These are phyloP conservation scores for Amesomyces nigricolor DNA, from an alignment of 2,329 filamentous ascomycete genomes.

Conservation along the genomic window DNA sequence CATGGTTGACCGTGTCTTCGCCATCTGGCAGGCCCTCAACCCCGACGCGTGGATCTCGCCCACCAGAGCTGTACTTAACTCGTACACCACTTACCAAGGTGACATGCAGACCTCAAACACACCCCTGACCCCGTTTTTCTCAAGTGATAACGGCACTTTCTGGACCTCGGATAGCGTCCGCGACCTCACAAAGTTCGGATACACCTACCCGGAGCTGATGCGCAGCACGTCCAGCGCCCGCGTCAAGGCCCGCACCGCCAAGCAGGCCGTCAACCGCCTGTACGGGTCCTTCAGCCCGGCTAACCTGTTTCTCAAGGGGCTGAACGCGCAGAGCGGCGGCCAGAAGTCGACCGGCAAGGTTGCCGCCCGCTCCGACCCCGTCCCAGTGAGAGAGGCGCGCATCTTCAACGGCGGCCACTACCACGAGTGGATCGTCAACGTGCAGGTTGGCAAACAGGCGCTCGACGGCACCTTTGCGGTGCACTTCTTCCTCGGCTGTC, in stretches of 20 bases:
- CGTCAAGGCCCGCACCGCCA: constrained; percentile 37
- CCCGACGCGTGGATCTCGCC: constrained; percentile 61
- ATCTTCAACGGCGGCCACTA: constrained; percentile 40
- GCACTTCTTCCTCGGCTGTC: constrained; percentile 61
- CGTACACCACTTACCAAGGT: constrained; percentile 54
- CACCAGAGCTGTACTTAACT: constrained; percentile 48
- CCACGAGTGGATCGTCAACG: constrained; percentile 63
- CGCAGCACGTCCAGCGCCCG: constrained; percentile 31
- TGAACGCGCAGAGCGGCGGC: constrained; percentile 9
- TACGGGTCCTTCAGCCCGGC: constrained; percentile 48
- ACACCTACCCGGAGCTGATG: constrained; percentile 62
- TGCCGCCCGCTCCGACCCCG: background rate
- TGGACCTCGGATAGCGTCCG: constrained; percentile 63
- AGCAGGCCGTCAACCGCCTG: constrained; percentile 51
- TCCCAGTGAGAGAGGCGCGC: background rate
- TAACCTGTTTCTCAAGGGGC: constrained; percentile 27
- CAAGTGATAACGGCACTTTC: constrained; percentile 51
- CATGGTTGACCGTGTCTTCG: constrained; percentile 69
- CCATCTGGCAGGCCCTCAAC: constrained; percentile 72
- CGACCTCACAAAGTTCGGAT: constrained; percentile 58
- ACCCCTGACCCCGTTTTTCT: constrained; percentile 62
- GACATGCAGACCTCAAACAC: constrained; percentile 50
- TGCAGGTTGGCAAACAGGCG: constrained; percentile 56
- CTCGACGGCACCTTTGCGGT: constrained; percentile 58
- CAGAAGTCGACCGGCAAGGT: background rate